Conservation (phyloP, 306 rosid genomes). For the Trifolium dubium region DNA sequence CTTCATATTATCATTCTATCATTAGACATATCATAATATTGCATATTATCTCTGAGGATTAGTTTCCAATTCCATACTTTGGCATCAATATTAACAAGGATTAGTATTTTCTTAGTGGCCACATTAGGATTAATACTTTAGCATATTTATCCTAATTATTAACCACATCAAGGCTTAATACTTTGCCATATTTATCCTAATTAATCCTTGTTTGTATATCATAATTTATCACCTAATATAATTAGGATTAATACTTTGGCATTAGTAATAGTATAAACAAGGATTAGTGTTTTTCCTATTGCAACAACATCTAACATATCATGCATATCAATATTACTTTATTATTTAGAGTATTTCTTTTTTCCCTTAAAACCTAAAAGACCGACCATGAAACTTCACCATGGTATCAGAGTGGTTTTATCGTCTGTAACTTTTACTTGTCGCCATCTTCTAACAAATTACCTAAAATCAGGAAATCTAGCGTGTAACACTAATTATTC, state of each 20-base stretch:
- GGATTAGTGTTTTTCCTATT: constrained; percentile 8
- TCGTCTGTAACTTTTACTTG: background rate
- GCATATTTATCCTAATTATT: too few species aligned
- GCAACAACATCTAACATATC: background rate
- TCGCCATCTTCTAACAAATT: background rate
- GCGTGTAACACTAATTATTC: background rate
- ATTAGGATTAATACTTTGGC: background rate
- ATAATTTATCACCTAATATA: background rate
- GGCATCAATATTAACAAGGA: too few species aligned
- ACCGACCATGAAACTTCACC: background rate
- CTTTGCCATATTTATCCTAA: too few species aligned
- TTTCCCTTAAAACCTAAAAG: constrained; percentile 1
- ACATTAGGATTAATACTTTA: too few species aligned
- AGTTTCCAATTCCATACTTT: background rate
- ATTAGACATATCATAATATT: background rate
- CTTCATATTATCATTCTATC: constrained; percentile 5
- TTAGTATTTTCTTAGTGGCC: too few species aligned
- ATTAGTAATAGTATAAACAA: background rate
- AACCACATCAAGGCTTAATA: too few species aligned
- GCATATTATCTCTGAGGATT: background rate
- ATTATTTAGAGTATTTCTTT: background rate
- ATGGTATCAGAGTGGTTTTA: background rate
- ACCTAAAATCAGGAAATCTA: background rate
- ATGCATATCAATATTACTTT: background rate
- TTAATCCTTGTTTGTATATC: background rate